Conservation (phyloP, 768 basidiomycete species). For the Macrocybe gigantea region DNA sequence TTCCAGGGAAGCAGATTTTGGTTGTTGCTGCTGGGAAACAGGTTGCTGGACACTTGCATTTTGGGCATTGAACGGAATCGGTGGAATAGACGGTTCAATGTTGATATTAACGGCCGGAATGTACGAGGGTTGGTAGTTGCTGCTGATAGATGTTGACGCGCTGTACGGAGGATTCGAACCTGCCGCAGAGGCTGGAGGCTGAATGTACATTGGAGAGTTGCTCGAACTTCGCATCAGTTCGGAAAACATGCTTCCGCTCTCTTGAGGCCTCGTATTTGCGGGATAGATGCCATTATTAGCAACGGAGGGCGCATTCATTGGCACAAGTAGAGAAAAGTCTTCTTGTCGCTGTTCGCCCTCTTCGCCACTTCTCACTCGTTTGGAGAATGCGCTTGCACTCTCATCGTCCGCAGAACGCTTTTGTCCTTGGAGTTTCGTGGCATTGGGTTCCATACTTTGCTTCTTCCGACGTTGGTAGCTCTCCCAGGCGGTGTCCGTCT, state of each 20-base stretch:
- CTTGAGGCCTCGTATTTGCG: slow-evolving; percentile 33
- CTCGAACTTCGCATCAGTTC: slow-evolving; percentile 51
- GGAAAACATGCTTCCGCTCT: slow-evolving; percentile 47
- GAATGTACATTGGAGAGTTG: slow-evolving; percentile 55
- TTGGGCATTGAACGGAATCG: slow-evolving; percentile 42
- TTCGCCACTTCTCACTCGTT: slow-evolving; percentile 46
- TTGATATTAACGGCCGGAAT: slow-evolving; percentile 53
- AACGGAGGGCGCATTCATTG: slow-evolving; percentile 36
- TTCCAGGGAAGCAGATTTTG: slow-evolving; percentile 28
- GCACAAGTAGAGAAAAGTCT: slow-evolving; percentile 53
- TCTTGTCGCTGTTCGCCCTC: slow-evolving; percentile 34
- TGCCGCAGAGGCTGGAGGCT: slow-evolving; percentile 37
- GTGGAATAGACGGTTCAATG: slow-evolving; percentile 46
- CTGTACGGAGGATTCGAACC: slow-evolving; percentile 36
- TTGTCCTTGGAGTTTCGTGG: slow-evolving; percentile 18
- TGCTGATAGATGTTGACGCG: slow-evolving; percentile 20
- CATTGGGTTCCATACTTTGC: slow-evolving; percentile 18
- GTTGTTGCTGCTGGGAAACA: slow-evolving; percentile 18
- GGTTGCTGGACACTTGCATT: slow-evolving; percentile 28
- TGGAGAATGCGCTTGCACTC: slow-evolving; percentile 29
- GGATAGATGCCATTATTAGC: slow-evolving; percentile 41
- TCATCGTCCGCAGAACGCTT: slow-evolving; percentile 58
- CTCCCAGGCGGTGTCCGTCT: slow-evolving; percentile 93
- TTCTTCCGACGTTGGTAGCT: slow-evolving; percentile 75
- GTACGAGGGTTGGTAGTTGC: slow-evolving; percentile 42